Conservation (phyloP, 2,329 filamentous ascomycete species). For the Uncinocarpus reesii region DNA sequence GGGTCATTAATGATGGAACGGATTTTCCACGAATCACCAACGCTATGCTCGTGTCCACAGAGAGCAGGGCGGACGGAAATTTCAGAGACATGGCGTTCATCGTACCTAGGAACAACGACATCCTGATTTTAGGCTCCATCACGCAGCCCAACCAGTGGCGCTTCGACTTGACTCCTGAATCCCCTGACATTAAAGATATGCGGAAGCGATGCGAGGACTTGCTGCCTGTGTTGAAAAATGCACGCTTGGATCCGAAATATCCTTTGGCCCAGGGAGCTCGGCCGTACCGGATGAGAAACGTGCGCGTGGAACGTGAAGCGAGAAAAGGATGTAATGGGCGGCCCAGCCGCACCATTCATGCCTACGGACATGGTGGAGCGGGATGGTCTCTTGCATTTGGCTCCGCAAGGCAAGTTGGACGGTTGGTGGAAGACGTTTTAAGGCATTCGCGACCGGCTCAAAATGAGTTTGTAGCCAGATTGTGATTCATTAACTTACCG, state of each 20-base stretch:
- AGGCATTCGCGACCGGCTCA: not conserved
- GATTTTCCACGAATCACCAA: slow-evolving; percentile 35
- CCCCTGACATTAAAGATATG: slow-evolving; percentile 36
- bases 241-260: slow-evolving; percentile 33
- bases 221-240: slow-evolving; percentile 34
- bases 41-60: slow-evolving; percentile 35
- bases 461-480: not conserved
- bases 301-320: slow-evolving; percentile 36
- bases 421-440: slow-evolving; percentile 2
- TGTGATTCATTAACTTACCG: not conserved
- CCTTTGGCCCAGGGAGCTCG: slow-evolving; percentile 38
- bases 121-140: slow-evolving; percentile 36
- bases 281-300: slow-evolving; percentile 33
- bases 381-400: slow-evolving; percentile 28
- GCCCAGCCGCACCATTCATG: slow-evolving; percentile 33
- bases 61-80: slow-evolving; percentile 14
- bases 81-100: slow-evolving; percentile 25
- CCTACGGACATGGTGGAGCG: slow-evolving; percentile 39
- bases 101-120: slow-evolving; percentile 38
- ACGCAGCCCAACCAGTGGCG: slow-evolving; percentile 30
- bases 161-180: slow-evolving; percentile 31
- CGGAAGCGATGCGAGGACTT: slow-evolving; percentile 37
- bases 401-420: not conserved
- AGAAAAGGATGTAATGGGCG: slow-evolving; percentile 19
- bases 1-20: slow-evolving; percentile 39